Conservation (phyloP, 371 early-diverging fungal species). For the Dichotomocladium elegans region DNA sequence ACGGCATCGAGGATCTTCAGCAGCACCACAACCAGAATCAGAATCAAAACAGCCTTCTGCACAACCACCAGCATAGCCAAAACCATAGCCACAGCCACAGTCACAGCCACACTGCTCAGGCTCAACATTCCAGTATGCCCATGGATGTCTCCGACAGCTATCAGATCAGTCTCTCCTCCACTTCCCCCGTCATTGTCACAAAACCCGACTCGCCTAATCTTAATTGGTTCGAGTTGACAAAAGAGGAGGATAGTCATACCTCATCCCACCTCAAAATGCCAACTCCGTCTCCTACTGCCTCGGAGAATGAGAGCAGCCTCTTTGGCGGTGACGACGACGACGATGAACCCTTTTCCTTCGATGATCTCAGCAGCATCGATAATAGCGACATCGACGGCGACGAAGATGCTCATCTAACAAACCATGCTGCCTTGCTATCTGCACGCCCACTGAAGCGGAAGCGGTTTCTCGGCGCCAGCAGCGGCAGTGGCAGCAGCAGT, state of each 20-base stretch:
- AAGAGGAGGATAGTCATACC: slow-evolving; percentile 5
- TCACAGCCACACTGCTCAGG: background rate
- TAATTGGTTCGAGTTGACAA: slow-evolving; percentile 7
- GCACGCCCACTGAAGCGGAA: slow-evolving; percentile 5
- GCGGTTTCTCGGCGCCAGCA: too few relatives aligned
- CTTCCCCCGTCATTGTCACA: too few relatives aligned
- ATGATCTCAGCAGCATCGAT: background rate
- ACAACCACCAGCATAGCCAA: background rate
- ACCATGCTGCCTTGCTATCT: background rate
- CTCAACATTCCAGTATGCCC: too few relatives aligned
- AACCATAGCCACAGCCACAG: background rate
- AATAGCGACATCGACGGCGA: background rate
- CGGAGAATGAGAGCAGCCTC: slow-evolving; percentile 3
- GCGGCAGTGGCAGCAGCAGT: too few relatives aligned
- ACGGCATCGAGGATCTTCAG: slow-evolving; percentile 27
- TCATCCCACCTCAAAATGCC: slow-evolving; percentile 1
- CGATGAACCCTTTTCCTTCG: background rate
- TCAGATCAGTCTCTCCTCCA: too few relatives aligned
- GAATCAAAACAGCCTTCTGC: too few relatives aligned
- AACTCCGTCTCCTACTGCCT: slow-evolving; percentile 7
- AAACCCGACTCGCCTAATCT: slow-evolving; percentile 5
- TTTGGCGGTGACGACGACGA: background rate
- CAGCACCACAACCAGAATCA: too few relatives aligned
- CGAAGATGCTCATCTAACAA: background rate
- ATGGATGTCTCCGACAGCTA: too few relatives aligned